Percentiles rank a stretch among this genome's conserved stretches.
Evolutionary conservation across 352 stramenopile genomes (phyloP).

Genomic region (Globisporangium cederbergense): DNA sequence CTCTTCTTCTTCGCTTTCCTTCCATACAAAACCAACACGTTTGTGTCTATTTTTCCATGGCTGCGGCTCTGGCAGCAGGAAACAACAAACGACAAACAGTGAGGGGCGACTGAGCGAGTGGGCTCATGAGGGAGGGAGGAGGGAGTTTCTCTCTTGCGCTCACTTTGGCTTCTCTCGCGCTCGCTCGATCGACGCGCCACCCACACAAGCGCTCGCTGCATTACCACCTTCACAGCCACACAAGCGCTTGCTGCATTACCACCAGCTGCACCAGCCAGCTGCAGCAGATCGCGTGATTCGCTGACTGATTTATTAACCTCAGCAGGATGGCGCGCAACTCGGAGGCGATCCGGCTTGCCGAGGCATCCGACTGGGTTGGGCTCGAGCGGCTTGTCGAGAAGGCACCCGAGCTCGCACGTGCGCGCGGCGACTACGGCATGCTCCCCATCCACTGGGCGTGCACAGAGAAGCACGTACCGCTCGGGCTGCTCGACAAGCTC

Average conservation of each 20-base stretch:
- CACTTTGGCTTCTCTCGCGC: constrained; percentile 11
- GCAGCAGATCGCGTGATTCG: neutral
- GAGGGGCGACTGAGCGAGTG: neutral
- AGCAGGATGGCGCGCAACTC: constrained; percentile 28
- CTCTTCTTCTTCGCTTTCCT: neutral
- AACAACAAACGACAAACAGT: neutral
- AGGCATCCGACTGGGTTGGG: constrained; percentile 72
- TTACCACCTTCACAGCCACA: neutral
- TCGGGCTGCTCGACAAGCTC: constrained; percentile 58
- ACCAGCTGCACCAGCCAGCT: neutral
- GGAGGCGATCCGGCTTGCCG: constrained; percentile 70
- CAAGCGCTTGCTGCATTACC: neutral
- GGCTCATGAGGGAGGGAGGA: neutral
- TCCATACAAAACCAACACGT: neutral
- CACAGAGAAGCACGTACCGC: constrained; percentile 57
- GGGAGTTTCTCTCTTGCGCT: neutral
- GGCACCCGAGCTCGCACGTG: constrained; percentile 36
- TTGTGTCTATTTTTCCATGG: constrained; percentile 2
- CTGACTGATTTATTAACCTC: neutral
- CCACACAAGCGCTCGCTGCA: neutral
- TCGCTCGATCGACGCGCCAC: neutral
- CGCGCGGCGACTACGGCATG: constrained; percentile 75
- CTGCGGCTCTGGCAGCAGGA: neutral
- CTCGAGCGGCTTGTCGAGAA: constrained; percentile 65
- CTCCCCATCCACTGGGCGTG: constrained; percentile 82